Percentiles rank a stretch among this genome's conserved stretches.
phyloP scores from a whole-genome alignment of 805 yeast genomes.

The Candida hispaniensis region DNA sequence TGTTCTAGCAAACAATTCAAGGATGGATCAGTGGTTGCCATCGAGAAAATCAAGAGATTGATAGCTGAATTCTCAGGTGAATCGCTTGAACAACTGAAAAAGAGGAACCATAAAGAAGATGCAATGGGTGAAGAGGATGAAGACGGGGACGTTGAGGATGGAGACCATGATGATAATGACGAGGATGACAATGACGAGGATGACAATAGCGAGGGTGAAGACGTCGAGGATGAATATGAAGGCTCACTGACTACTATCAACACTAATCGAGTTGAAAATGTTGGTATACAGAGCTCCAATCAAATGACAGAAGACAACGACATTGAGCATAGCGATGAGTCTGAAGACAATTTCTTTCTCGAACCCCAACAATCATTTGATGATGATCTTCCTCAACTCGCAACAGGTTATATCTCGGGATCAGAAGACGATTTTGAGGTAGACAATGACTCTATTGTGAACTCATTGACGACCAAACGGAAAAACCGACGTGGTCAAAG shows the following conservation, averaged over 20 bases:
- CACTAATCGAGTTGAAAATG: conserved; percentile 9
- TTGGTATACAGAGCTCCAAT: conserved; percentile 18
- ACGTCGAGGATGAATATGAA: conserved; percentile 25
- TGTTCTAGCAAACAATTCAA: no score
- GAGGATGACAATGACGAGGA: conserved; percentile 1
- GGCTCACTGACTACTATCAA: conserved; percentile 29
- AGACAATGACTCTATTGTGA: conserved; percentile 21
- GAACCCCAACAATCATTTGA: conserved; percentile 46
- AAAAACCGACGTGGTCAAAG: conserved; percentile 95
- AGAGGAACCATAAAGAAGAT: conserved; percentile 3
- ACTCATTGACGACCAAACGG: conserved; percentile 31
- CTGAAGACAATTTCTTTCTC: conserved; percentile 27
- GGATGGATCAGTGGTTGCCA: no score
- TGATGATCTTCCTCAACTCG: conserved; percentile 51
- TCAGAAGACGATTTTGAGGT: conserved; percentile 32
- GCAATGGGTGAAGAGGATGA: conserved; percentile 6
- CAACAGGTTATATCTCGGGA: conserved; percentile 75
- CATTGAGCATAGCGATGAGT: conserved; percentile 27
- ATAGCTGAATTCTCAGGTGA: no score
- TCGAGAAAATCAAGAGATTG: no score
- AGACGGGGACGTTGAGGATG: no score
- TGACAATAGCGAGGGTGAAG: conserved; percentile 15
- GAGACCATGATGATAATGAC: conserved; percentile 1
- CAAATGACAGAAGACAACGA: conserved; percentile 29
- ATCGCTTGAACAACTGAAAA: no score